Evolutionary conservation across 352 stramenopile species (phyloP).

Genomic region (Pythium diclinum): DNA sequence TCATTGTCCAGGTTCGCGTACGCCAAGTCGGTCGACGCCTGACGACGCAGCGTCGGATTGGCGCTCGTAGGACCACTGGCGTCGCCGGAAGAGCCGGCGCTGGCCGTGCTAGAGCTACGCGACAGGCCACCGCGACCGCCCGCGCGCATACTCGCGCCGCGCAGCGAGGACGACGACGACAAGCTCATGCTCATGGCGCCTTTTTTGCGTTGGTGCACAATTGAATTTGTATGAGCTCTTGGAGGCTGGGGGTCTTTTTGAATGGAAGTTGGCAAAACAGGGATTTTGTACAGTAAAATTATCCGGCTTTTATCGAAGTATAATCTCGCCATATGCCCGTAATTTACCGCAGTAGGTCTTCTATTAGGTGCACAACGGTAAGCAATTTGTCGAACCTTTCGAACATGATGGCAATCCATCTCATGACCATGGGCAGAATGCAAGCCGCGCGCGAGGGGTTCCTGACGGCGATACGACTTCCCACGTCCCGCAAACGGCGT

Average conservation of each 20-base stretch:
- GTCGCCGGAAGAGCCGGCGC: slow-evolving; percentile 10
- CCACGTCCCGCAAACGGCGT: background rate
- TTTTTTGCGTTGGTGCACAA: background rate
- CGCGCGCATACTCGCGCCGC: slow-evolving; percentile 4
- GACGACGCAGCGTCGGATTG: slow-evolving; percentile 15
- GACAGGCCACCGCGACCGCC: background rate
- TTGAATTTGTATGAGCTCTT: slow-evolving; percentile 3
- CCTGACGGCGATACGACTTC: background rate
- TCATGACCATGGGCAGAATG: background rate
- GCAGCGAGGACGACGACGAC: slow-evolving; percentile 25
- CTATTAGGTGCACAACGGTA: slow-evolving; percentile 14
- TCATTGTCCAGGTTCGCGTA: slow-evolving; percentile 51
- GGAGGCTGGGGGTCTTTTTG: slow-evolving; percentile 9
- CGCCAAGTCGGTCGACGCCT: slow-evolving; percentile 20
- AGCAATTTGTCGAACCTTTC: slow-evolving; percentile 14
- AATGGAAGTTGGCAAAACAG: slow-evolving; percentile 15
- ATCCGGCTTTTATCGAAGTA: slow-evolving; percentile 16
- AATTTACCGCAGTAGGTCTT: background rate
- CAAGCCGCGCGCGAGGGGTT: background rate
- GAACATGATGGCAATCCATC: slow-evolving; percentile 1
- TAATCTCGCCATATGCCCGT: background rate
- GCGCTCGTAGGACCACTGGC: background rate
- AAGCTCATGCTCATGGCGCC: slow-evolving; percentile 16
- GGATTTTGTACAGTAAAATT: background rate
- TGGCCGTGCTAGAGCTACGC: slow-evolving; percentile 13